Base-by-base conservation (phyloP, 768 basidiomycete genomes). In the Leucocoprinus leucothites region DNA sequence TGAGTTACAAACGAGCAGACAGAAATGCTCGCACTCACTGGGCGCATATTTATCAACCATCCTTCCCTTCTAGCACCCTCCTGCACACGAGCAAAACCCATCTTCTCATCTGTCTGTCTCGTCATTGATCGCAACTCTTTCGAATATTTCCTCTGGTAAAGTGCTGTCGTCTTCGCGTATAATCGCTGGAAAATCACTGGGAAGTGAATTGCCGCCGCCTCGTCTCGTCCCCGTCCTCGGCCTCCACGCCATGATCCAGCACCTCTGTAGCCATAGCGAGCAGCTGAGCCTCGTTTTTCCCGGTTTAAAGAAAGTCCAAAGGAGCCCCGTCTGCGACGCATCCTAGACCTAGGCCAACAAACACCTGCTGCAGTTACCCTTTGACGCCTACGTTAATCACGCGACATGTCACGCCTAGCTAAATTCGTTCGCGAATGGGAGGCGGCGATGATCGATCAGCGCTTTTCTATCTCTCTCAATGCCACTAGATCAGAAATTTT, bases 11-110 rank as follows among this genome's bases (percentile, higher is more conserved):
- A 28, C 3, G 21, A 21, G 22, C 41, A 31, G 44, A 52, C 26
- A 21, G 40, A 36, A 54, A 48, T 8, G 42, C 8, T 41, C 2
- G 25, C 16, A 78, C 90, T 61, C 66, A 94, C 94, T 52, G 97
- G 92, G 68, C 96, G 95, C 96, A 99, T 98, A 66, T 98, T 98
- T 59, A 99, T 85, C 65, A 99, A 74, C 97, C 97, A 98, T 1
- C 95, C 97, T 52, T 91, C 89, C 65, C 77, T 84, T 63, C 74
- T 74, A 2, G 77, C 71, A 0, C 95, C 96, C 65, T 95, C 90
- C 57, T 91, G 85, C 47, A 91, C 75, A 58, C 87, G 79, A 38
- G 74, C 73, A 69, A 98, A 99, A 0, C 97, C 97, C 16, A 98
- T 75, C 68, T 91, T 92, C 71, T 92, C 93, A 64, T n/a, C n/a